These are phyloP conservation scores for Blastobotrys elegans DNA, from an alignment of 1,139 yeast genomes.

Conservation along the genomic window DNA sequence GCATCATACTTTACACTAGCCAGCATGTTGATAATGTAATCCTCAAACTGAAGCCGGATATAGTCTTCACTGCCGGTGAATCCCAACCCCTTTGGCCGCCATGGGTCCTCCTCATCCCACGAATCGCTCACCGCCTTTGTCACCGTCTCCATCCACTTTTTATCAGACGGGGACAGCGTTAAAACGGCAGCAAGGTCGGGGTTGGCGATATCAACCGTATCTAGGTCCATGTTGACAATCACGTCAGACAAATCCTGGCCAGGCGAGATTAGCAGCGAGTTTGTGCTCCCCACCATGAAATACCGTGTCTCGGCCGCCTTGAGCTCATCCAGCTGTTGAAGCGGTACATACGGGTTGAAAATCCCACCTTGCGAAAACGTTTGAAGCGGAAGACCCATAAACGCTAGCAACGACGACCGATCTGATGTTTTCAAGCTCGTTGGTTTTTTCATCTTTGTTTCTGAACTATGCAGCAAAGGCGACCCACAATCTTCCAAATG, in stretches of 20 bases:
- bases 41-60: conserved; percentile 83
- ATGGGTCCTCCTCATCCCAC: conserved; percentile 43
- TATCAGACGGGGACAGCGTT: conserved; percentile 59
- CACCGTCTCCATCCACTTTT: conserved; percentile 59
- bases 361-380: conserved; percentile 81
- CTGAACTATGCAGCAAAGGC: conserved; percentile 59
- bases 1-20: conserved; percentile 67
- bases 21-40: conserved; percentile 71
- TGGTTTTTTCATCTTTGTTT: conserved; percentile 50
- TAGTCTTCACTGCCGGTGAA: conserved; percentile 84
- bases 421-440: conserved; percentile 74
- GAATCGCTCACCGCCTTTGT: conserved; percentile 36
- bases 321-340: conserved; percentile 81
- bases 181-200: conserved; percentile 42
- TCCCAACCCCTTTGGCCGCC: conserved; percentile 42
- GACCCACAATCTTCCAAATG: conserved; percentile 76
- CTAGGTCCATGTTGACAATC: conserved; percentile 48
- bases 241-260: conserved; percentile 55
- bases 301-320: conserved; percentile 52
- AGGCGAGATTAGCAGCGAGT: conserved; percentile 69
- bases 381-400: conserved; percentile 85
- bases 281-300: conserved; percentile 84
- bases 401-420: conserved; percentile 67
- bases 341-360: conserved; percentile 87
- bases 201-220: conserved; percentile 44